These are phyloP conservation scores for Biancaea sappan DNA, from an alignment of 306 rosid genomes.

Conservation along the genomic window DNA sequence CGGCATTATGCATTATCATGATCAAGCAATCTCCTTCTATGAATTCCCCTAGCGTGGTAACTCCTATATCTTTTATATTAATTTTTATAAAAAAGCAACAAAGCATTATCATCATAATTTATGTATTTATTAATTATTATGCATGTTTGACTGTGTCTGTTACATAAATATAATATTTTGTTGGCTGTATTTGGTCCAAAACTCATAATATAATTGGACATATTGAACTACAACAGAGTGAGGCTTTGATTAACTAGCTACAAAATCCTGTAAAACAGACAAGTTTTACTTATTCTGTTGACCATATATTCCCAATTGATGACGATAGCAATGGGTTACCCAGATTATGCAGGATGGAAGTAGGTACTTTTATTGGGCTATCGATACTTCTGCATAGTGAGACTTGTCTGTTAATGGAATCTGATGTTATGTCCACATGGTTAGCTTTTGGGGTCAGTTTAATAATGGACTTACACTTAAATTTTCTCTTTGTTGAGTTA, in stretches of 20 bases:
- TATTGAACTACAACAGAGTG: not conserved
- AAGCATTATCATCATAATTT: not conserved
- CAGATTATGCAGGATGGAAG: not conserved
- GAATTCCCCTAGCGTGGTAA: constrained; percentile 76
- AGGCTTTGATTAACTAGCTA: not conserved
- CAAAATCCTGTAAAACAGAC: not conserved
- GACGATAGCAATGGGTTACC: not conserved
- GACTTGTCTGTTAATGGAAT: not conserved
- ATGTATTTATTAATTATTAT: not conserved
- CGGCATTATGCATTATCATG: constrained; percentile 77
- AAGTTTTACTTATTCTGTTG: not conserved
- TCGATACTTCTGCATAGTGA: not conserved
- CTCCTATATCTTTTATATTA: not conserved
- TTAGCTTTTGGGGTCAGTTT: not conserved
- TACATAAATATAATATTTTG: not conserved
- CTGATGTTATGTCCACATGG: too few relatives aligned
- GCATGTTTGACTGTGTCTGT: not conserved
- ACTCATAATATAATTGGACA: not conserved
- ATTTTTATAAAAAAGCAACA: not conserved
- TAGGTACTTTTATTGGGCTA: not conserved
- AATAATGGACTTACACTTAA: not conserved
- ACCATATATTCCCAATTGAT: not conserved
- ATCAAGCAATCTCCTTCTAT: constrained; percentile 83
- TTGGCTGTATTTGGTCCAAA: not conserved
- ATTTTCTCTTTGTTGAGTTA: not conserved